These are phyloP conservation scores for sorghum (Sorghum bicolor) DNA, from an alignment of 176 grass and related monocot genomes.

Conservation along the genomic window DNA sequence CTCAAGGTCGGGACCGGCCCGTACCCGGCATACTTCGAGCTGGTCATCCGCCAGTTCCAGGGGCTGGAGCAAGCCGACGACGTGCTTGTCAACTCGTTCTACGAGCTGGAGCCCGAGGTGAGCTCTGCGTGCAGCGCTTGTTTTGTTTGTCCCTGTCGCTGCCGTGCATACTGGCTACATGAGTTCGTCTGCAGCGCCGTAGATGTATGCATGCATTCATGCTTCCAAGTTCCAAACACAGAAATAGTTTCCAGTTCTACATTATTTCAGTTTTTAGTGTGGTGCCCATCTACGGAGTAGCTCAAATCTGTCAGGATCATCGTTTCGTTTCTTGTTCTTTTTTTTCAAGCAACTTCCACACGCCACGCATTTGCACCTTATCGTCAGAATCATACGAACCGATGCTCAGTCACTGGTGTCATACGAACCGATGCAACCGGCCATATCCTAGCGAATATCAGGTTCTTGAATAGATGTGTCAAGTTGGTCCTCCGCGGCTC, in stretches of 20 bases:
- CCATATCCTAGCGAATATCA: background rate
- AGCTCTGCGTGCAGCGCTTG: background rate
- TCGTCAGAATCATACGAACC: too few species aligned
- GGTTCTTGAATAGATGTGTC: background rate
- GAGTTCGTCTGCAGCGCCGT: too few species aligned
- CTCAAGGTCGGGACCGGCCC: conserved; percentile 27
- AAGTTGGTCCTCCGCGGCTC: background rate
- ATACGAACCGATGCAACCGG: too few species aligned
- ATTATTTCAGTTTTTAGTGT: background rate
- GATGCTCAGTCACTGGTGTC: too few species aligned
- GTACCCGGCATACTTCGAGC: conserved; percentile 39
- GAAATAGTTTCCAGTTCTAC: too few species aligned
- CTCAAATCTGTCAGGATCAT: too few species aligned
- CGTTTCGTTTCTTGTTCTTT: too few species aligned
- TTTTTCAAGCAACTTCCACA: too few species aligned
- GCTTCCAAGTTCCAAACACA: background rate
- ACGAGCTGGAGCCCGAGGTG: conserved; percentile 71
- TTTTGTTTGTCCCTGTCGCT: background rate
- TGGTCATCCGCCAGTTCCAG: conserved; percentile 57
- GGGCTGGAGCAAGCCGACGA: conserved; percentile 47
- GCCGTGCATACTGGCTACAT: background rate
- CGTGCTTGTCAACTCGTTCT: conserved; percentile 73
- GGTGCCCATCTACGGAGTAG: background rate
- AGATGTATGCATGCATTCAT: too few species aligned
- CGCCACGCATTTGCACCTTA: too few species aligned